Evolutionary conservation across 2,329 filamentous ascomycete genomes (phyloP).

Genomic region (Mycosphaerella arachidis): DNA sequence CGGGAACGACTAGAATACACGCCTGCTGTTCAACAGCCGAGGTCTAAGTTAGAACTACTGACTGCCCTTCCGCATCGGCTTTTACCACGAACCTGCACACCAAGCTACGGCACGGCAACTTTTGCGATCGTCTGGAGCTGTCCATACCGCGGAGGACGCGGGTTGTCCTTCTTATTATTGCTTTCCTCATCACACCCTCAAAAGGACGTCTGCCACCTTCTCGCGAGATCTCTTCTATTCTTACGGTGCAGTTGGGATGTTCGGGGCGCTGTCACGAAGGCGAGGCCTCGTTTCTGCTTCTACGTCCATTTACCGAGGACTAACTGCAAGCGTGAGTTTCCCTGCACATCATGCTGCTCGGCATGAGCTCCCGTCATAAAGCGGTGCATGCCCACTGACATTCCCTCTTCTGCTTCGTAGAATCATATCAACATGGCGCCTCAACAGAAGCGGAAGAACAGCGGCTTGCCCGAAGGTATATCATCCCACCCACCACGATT

Average conservation of each 20-base stretch:
- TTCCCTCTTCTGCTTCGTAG: conserved; percentile 6
- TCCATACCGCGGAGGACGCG: conserved; percentile 12
- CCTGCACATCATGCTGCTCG: conserved; percentile 7
- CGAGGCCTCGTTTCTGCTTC: conserved; percentile 20
- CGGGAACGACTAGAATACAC: no score
- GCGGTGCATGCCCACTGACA: conserved; percentile 1
- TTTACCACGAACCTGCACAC: not conserved
- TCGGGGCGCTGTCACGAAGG: conserved; percentile 23
- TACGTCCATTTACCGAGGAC: conserved; percentile 22
- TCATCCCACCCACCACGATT: conserved; percentile 5
- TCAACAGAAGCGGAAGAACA: conserved; percentile 39
- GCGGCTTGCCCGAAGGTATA: conserved; percentile 45
- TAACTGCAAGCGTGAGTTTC: conserved; percentile 21
- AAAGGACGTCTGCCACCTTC: not conserved
- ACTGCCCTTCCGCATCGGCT: not conserved
- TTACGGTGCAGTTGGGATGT: conserved; percentile 22
- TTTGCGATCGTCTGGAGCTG: not conserved
- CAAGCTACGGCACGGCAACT: not conserved
- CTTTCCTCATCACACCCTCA: conserved; percentile 4
- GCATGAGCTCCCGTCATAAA: conserved; percentile 1
- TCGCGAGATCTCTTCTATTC: conserved; percentile 7
- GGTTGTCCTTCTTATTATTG: not conserved
- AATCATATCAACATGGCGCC: conserved; percentile 29
- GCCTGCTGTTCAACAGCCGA: conserved; percentile 1
- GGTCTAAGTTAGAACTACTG: no score